Evolutionary conservation across 495 filamentous ascomycete genomes (phyloP), one percentile per base, ranked within the genome.

Genomic region (Penicillium pulvis): DNA sequence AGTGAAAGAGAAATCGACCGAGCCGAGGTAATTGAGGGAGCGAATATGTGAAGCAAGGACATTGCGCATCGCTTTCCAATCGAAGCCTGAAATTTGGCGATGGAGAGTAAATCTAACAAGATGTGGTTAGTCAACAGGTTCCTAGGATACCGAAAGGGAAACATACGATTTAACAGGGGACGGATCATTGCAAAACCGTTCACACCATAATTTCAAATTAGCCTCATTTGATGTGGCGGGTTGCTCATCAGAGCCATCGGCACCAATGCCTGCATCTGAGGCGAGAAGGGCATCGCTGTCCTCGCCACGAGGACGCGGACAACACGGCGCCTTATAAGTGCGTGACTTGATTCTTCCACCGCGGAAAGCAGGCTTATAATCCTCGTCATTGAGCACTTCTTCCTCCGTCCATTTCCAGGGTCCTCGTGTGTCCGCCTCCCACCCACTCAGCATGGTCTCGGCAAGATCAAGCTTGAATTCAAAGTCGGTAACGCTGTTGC

Each of bases 151-250:
- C 16, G 9, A n/a, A 44, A n/a, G 17, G 44, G 19, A 44, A 8
- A 52, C 59, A 5, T 70, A 79, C 75, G 75, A 77, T 58, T 78
- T 79, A 23, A 78, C 72, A 2, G 69, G 58, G 0, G 75, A 59
- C 3, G 72, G 65, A 51, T 79, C 77, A 4, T 45, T 35, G 49
- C 73, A 76, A 62, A 71, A 79, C 33, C 77, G 68, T 54, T 73
- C 63, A 48, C 75, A 78, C 77, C 77, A 79, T 20, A 67, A 55
- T 51, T 60, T 60, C 28, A 79, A 43, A 35, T 65, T 59, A 0
- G 57, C 58, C 35, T 68, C 55, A 9, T 33, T 33, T 14, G 14
- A 5, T 26, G 48, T 54, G 16, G 1, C n/a, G 42, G 31, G 30
- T 24, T 12, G 10, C 28, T 53, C 23, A n/a, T 33, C 16, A 16